A percentile compares a stretch with the other conserved stretches of the same genome.
phyloP scores from a whole-genome alignment of 1,284 basidiomycete species.

The Paramarasmius palmivorus region DNA sequence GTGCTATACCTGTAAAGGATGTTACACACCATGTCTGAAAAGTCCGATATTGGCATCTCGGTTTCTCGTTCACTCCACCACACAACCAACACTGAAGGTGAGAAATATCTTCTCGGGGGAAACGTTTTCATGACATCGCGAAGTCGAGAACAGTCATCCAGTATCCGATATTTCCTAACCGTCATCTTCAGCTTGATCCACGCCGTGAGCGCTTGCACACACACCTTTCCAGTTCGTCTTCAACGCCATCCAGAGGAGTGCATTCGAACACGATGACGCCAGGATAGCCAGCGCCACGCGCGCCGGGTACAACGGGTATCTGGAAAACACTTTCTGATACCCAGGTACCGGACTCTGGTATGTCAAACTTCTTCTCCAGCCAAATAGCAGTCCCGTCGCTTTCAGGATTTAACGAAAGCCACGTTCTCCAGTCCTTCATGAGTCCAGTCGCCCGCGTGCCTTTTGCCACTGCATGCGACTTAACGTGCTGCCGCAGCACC shows the following conservation, averaged over 20 bases:
- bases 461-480: conserved; percentile 17
- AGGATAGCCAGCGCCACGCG: conserved; percentile 43
- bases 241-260: conserved; percentile 58
- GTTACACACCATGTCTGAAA: conserved; percentile 49
- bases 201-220: conserved; percentile 14
- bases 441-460: neutral
- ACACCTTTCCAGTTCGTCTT: conserved; percentile 67
- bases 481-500: conserved; percentile 42
- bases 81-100: conserved; percentile 59
- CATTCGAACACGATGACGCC: conserved; percentile 72
- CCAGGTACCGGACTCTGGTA: conserved; percentile 61
- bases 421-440: conserved; percentile 48
- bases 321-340: conserved; percentile 53
- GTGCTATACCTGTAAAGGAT: neutral
- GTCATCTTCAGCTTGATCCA: conserved; percentile 5
- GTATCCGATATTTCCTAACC: conserved; percentile 63
- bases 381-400: conserved; percentile 76
- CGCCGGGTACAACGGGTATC: conserved; percentile 39
- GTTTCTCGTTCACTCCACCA: conserved; percentile 51
- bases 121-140: conserved; percentile 59
- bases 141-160: conserved; percentile 71
- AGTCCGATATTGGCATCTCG: conserved; percentile 30
- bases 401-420: conserved; percentile 72
- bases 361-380: conserved; percentile 71
- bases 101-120: conserved; percentile 52